Evolutionary conservation across 108 stramenopile genomes (phyloP), one percentile per base, ranked within the genome.

Genomic region (Cyclotella kingstonii): DNA sequence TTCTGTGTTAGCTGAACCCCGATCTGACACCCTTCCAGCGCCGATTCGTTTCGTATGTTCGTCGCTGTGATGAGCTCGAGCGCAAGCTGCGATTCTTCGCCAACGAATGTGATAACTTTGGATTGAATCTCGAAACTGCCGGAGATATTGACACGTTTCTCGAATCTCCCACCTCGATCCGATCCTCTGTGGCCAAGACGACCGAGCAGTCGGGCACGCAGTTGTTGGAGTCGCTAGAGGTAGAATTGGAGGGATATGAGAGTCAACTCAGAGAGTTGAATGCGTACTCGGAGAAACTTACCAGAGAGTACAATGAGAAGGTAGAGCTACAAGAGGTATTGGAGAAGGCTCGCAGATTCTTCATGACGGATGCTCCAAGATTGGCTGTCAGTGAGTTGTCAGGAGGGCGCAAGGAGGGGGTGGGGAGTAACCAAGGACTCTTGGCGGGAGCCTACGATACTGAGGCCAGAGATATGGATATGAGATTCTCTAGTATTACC

Each of bases 21-120:
- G 96, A 99, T 34, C 84, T 95, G 63, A 98, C 97, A 36, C 92
- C 96, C 26, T 99, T 99, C 81, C 98, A 99, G 66, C 94, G 97
- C 46, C 94, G 98, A 42, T 98, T 95, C 68, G 96, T 98, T 34
- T 78, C 84, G 19, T 97, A 93, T 72, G 95, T 98, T 57, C 95
- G 96, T 58, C 94, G 98, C 19, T 97, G 96, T 66, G 98, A 98
- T 68, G 96, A 97, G 63, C 77, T 98, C 39, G 98, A 98, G 73
- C 96, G 96, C 51, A 98, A 98, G 74, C 84, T 98, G 17, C 90
- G 94, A 27, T 98, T 85, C 79, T 88, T 98, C 50, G 61, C 61
- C 9, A 66, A 66, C 18, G 95, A 98, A 68, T 89, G 95, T 58
- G 85, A 93, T 31, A 90, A 92, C 68, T 95, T 98, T 51, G 87